Conservation (phyloP, 1,139 yeast species). For the Williopsis jadinii region DNA sequence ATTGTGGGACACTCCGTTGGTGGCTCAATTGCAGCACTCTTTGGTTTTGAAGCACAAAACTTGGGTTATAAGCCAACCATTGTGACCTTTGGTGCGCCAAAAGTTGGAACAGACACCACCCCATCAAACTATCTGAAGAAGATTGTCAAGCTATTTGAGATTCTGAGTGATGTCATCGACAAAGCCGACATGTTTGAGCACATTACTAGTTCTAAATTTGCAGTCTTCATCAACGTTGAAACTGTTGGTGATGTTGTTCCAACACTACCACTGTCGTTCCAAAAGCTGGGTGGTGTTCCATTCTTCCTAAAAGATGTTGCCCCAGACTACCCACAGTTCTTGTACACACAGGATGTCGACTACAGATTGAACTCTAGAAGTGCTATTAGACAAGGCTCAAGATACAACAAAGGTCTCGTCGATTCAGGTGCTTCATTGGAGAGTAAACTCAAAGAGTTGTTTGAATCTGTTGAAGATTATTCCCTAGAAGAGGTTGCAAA, state of each 20-base stretch:
- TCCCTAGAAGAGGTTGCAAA: no score
- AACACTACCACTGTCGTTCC: slow-evolving; percentile 1
- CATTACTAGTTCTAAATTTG: not conserved
- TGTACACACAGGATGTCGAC: slow-evolving; percentile 1
- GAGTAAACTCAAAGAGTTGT: not conserved
- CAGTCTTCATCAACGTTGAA: slow-evolving; percentile 3
- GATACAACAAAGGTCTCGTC: slow-evolving; percentile 1
- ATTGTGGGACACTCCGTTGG: slow-evolving; percentile 70
- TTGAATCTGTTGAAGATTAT: no score
- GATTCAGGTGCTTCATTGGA: not conserved
- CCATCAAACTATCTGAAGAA: not conserved
- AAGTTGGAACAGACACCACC: slow-evolving; percentile 23
- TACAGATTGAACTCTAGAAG: slow-evolving; percentile 3
- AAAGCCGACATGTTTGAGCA: not conserved
- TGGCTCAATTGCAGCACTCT: slow-evolving; percentile 55
- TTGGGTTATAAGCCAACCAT: slow-evolving; percentile 47
- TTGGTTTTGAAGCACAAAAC: slow-evolving; percentile 51
- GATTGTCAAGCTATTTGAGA: slow-evolving; percentile 1
- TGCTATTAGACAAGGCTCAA: slow-evolving; percentile 1
- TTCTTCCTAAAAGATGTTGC: not conserved
- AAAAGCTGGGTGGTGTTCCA: slow-evolving; percentile 3
- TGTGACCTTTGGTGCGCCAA: slow-evolving; percentile 57
- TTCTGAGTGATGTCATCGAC: slow-evolving; percentile 2
- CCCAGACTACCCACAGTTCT: slow-evolving; percentile 1
- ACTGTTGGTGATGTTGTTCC: slow-evolving; percentile 3